These are phyloP conservation scores for Podaxis pistillaris DNA, from an alignment of 768 basidiomycete genomes.

Conservation along the genomic window DNA sequence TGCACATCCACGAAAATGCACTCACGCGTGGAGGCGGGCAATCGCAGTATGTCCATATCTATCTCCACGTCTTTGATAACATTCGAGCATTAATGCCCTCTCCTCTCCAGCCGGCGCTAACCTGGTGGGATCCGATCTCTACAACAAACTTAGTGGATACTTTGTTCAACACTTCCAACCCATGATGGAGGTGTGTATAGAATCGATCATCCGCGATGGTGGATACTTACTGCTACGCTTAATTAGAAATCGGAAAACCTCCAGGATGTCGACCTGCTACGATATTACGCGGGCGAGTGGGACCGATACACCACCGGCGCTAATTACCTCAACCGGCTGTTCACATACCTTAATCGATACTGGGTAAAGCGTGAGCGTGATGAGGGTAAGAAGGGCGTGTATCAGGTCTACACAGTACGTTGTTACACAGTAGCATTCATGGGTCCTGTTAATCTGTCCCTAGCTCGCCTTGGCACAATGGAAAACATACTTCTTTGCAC, in stretches of 20 bases:
- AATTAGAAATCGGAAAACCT: constrained; percentile 74
- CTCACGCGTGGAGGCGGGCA: constrained; percentile 50
- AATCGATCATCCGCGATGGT: not conserved
- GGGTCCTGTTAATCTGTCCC: constrained; percentile 9
- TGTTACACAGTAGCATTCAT: not conserved
- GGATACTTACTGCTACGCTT: constrained; percentile 18
- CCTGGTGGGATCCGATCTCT: constrained; percentile 96
- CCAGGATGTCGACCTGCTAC: constrained; percentile 86
- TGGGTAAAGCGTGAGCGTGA: constrained; percentile 99
- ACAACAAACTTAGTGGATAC: constrained; percentile 90
- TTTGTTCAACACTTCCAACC: constrained; percentile 82
- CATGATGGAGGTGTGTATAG: constrained; percentile 45
- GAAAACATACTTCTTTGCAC: constrained; percentile 88
- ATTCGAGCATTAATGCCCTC: constrained; percentile 22
- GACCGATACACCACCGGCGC: constrained; percentile 96
- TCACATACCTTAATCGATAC: constrained; percentile 97
- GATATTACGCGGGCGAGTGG: constrained; percentile 94
- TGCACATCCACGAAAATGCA: constrained; percentile 91
- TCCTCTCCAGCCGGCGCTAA: constrained; percentile 77
- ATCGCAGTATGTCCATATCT: constrained; percentile 57
- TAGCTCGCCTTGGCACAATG: constrained; percentile 95
- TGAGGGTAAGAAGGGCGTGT: constrained; percentile 94
- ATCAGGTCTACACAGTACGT: constrained; percentile 92
- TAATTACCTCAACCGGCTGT: constrained; percentile 93
- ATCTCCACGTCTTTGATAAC: constrained; percentile 36